Percentiles rank a stretch among this genome's conserved stretches.
These are phyloP conservation scores for Tephrocybe sp. DNA, from an alignment of 768 basidiomycete genomes.

Conservation along the genomic window DNA sequence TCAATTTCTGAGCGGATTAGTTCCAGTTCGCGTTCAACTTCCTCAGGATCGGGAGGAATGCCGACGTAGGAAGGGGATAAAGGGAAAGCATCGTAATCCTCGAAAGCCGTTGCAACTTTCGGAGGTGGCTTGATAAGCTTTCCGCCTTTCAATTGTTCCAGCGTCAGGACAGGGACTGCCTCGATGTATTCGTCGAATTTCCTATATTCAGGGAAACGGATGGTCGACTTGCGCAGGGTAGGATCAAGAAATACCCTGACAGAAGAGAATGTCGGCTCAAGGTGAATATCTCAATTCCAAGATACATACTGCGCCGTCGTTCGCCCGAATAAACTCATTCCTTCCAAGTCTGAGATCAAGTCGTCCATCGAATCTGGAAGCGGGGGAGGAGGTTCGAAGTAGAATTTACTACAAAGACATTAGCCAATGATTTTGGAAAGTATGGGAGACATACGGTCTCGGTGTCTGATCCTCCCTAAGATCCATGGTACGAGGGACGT, in stretches of 20 bases:
- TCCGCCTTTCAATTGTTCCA: slow-evolving; percentile 4
- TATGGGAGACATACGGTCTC: neutral
- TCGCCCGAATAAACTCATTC: slow-evolving; percentile 4
- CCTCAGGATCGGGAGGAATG: too few relatives aligned
- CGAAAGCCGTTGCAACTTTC: neutral
- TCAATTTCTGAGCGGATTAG: too few relatives aligned
- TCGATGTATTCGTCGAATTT: neutral
- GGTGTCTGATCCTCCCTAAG: neutral
- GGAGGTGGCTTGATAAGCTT: neutral
- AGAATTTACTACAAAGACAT: neutral
- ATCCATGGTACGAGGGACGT: neutral
- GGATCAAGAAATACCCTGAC: slow-evolving; percentile 5
- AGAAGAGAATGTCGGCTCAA: neutral
- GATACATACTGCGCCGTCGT: slow-evolving; percentile 9
- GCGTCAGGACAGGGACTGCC: slow-evolving; percentile 1
- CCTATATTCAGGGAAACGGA: neutral
- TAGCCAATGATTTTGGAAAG: neutral
- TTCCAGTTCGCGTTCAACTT: too few relatives aligned
- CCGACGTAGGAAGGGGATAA: too few relatives aligned
- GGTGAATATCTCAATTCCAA: neutral
- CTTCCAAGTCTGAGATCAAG: neutral
- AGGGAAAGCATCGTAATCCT: too few relatives aligned
- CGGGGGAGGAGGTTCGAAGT: neutral
- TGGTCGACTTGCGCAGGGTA: neutral
- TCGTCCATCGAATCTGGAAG: neutral